Evolutionary conservation across 2,329 filamentous ascomycete genomes (phyloP), one percentile per base, ranked within the genome.

Genomic region (Simplicillium sp.): DNA sequence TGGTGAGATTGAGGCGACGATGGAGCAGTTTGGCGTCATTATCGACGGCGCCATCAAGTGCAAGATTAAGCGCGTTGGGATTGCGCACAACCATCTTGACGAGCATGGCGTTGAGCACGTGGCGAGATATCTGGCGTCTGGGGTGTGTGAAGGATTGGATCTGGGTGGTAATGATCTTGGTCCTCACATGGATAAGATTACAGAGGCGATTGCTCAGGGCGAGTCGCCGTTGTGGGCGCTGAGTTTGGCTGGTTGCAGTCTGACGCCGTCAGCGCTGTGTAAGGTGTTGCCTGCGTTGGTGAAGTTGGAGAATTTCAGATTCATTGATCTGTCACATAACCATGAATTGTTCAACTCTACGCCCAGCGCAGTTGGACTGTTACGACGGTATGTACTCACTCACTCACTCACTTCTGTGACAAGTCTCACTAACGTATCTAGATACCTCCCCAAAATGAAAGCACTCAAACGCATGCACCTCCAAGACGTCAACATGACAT

Each of bases 241-340:
- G 39, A 90, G 87, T 58, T 63, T 98, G 46, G 87, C 88, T 1
- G 83, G 88, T 51, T 96, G 89, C 63, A 86, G 87, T 43, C 67
- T 98, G 41, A 78, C 75, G 4, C 82, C 87, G 0, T 70, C 77
- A 1, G 80, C 82, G 11, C 67, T 97, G 16, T 83, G 77, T 59
- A 76, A 78, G 40, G 68, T 97, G 11, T 72, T 97, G 38, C 87
- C 87, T 4, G 77, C 77, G 7, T 64, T 97, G 40, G 70, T 75
- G 18, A 77, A 73, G 48, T 66, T 96, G 42, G 71, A 73, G 2
- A 77, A 82, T 47, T 83, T 96, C 55, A 80, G 85, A 15, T 96
- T 96, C 56, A 78, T 98, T 44, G 92, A 97, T 57, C 68, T 98
- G 29, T 95, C 87, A 5, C 87, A 95, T 54, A 97, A 97, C 51